These are phyloP conservation scores for Colletotrichum sidae DNA, from an alignment of 2,329 filamentous ascomycete species.

Conservation along the genomic window DNA sequence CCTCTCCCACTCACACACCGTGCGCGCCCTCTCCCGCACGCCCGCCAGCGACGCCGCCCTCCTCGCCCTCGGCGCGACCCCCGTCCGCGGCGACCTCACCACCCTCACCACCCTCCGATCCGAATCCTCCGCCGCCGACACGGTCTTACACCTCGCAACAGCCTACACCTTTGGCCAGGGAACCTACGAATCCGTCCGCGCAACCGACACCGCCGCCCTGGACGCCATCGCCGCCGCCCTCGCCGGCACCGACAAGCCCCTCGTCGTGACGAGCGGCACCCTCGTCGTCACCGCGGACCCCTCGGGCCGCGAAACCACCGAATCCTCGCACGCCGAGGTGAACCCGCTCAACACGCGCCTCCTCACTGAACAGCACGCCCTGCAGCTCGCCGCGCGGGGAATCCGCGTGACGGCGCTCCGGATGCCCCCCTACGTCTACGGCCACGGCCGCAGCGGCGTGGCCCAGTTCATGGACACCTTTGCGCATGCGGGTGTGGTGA, in stretches of 20 bases:
- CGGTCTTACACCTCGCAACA: constrained; percentile 56
- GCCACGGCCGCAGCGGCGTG: constrained; percentile 52
- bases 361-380: constrained; percentile 46
- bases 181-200: constrained; percentile 40
- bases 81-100: constrained; percentile 53
- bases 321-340: constrained; percentile 39
- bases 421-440: constrained; percentile 58
- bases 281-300: constrained; percentile 41
- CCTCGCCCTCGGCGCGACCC: constrained; percentile 49
- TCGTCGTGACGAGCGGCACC: constrained; percentile 50
- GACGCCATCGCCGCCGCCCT: constrained; percentile 50
- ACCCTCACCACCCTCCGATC: constrained; percentile 50
- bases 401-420: constrained; percentile 51
- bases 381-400: constrained; percentile 43
- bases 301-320: constrained; percentile 44
- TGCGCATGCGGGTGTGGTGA: constrained; percentile 43
- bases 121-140: constrained; percentile 53
- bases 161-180: constrained; percentile 46
- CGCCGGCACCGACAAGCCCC: constrained; percentile 47
- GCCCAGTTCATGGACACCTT: constrained; percentile 47
- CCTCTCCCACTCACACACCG: constrained; percentile 16
- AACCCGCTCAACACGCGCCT: constrained; percentile 43
- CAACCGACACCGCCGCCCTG: constrained; percentile 49
- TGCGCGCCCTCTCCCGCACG: constrained; percentile 9
- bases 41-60: constrained; percentile 49